A percentile compares a stretch with the other conserved stretches of the same genome.
Evolutionary conservation across 23 red algal genomes (phyloP).

Genomic region (Pyropia yezoensis): DNA sequence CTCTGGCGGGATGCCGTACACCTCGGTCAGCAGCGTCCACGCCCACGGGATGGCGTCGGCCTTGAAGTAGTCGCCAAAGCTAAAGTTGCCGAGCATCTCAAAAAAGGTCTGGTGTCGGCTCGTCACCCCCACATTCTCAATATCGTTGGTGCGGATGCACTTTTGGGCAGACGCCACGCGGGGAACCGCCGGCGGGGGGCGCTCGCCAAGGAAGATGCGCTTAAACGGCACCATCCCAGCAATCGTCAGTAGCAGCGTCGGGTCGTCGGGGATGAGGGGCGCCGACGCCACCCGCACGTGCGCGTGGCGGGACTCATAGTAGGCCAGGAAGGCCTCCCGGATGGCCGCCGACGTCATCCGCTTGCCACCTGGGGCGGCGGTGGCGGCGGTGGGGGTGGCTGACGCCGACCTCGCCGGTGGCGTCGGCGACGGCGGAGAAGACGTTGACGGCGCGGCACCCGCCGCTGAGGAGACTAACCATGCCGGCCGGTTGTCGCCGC

Average conservation of each 20-base stretch:
- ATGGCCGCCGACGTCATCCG: constrained; percentile 64
- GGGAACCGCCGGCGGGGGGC: constrained; percentile 22
- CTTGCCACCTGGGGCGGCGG: constrained; percentile 26
- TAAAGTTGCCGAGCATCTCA: constrained; percentile 99
- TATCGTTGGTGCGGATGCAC: constrained; percentile 91
- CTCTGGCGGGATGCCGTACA: constrained; percentile 75
- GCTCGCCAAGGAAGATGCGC: constrained; percentile 66
- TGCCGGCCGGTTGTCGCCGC: too few species aligned
- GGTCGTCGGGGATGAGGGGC: constrained; percentile 82
- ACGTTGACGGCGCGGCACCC: too few species aligned
- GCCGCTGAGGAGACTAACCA: too few species aligned
- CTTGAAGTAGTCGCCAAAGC: constrained; percentile 98
- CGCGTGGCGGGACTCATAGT: constrained; percentile 27
- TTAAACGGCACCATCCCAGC: constrained; percentile 99
- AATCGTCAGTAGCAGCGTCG: constrained; percentile 92
- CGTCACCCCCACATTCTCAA: constrained; percentile 89
- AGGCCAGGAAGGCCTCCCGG: constrained; percentile 70
- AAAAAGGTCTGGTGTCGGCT: constrained; percentile 97
- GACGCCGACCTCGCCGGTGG: neutral
- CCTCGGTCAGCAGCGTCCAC: constrained; percentile 73
- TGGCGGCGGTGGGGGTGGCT: neutral
- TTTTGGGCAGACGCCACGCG: constrained; percentile 68
- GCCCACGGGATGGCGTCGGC: constrained; percentile 68
- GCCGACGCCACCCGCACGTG: constrained; percentile 52
- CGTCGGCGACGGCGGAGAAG: too few species aligned